Evolutionary conservation across 371 early-diverging fungal species (phyloP), one percentile per base, ranked within the genome.

Genomic region (Synchytrium microbalum): DNA sequence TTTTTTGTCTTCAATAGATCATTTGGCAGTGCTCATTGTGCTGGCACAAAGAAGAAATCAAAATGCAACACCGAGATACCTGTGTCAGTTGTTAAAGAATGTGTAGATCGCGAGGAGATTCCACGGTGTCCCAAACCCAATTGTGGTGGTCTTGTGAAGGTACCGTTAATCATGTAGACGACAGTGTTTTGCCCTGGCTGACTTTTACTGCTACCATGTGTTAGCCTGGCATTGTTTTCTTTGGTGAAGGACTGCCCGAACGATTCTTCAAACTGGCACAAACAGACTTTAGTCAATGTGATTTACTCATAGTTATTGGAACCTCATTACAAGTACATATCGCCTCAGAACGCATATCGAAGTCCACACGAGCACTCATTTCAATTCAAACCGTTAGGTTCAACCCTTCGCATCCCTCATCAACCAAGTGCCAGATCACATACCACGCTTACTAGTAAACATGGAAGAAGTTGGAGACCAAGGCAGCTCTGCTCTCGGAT

Each of bases 301-400:
- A 97, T 63, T 70, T 94, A 58, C 72, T 95, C 29, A 88, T 96
- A 68, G 90, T 97, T 14, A 87, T 96, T 73, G 98, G 96, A 2
- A 95, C 96, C 8, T 71, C 70, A 26, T 67, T 79, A 32, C 57
- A 68, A 32, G 80, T 81, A 28, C n/a, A n/a, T n/a, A n/a, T n/a
- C n/a, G n/a, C n/a, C n/a, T n/a, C n/a, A n/a, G n/a, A n/a, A 24
- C n/a, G 16, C 52, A 16, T 16, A 16, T 58, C 32, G 19, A 58
- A 58, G 19, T 52, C 19, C n/a, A 52, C 19, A n/a, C 19, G n/a
- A 52, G 19, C n/a, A 87, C 88, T 24, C 62, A 91, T 30, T 79
- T 85, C 65, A 92, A 92, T 1, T n/a, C n/a, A n/a, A n/a, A n/a
- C n/a, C n/a, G n/a, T n/a, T n/a, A n/a, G n/a, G n/a, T n/a, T n/a